Evolutionary conservation across 106 monocot genomes (phyloP).

Genomic region (Dendrobium catenatum): DNA sequence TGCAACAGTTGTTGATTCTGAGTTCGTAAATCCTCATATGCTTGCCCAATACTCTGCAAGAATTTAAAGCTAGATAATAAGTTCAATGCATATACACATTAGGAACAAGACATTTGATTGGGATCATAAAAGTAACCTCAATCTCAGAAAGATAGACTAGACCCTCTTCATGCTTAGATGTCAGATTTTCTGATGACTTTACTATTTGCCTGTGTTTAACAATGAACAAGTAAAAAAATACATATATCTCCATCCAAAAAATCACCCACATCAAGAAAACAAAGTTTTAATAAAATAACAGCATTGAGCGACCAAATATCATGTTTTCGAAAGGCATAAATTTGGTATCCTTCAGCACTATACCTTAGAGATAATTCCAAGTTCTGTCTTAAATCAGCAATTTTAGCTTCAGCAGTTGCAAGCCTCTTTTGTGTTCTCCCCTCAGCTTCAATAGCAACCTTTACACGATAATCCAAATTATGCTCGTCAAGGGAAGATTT

Average conservation of each 20-base stretch:
- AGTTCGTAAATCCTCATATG: slow-evolving; percentile 81
- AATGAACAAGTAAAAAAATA: background rate
- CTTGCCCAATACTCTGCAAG: slow-evolving; percentile 89
- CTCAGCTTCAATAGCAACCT: slow-evolving; percentile 65
- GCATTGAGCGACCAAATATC: background rate
- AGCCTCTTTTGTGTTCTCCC: slow-evolving; percentile 71
- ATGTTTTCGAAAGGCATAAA: background rate
- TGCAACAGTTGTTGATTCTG: slow-evolving; percentile 85
- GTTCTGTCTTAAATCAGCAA: slow-evolving; percentile 77
- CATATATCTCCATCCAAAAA: background rate
- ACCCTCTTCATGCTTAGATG: slow-evolving; percentile 83
- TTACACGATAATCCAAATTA: slow-evolving; percentile 56
- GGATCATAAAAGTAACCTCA: slow-evolving; percentile 7
- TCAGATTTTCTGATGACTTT: slow-evolving; percentile 46
- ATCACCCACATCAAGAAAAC: background rate
- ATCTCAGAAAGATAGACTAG: slow-evolving; percentile 64
- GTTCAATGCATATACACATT: background rate
- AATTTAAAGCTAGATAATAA: background rate
- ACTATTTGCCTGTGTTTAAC: slow-evolving; percentile 45
- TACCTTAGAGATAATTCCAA: slow-evolving; percentile 57
- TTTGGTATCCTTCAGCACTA: background rate
- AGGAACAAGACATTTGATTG: background rate
- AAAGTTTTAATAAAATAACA: background rate
- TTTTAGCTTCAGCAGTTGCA: slow-evolving; percentile 78
- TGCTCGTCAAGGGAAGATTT: slow-evolving; percentile 68